Conservation (phyloP, 2,329 filamentous ascomycete genomes). For the Gnomoniopsis smithogilvyi region DNA sequence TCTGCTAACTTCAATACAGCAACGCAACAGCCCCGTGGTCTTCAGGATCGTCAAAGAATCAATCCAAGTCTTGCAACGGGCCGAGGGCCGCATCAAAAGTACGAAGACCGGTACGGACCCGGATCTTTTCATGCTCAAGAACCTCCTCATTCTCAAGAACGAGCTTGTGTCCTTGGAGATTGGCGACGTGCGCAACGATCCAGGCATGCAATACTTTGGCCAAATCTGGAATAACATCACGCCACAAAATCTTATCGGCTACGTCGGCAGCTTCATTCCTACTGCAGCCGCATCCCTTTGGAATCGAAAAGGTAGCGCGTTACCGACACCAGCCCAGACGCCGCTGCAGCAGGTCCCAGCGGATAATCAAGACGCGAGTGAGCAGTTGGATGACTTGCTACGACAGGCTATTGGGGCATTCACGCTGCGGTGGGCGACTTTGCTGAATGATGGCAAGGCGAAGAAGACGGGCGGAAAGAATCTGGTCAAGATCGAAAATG, state of each 20-base stretch:
- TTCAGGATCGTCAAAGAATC: slow-evolving; percentile 84
- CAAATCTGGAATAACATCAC: slow-evolving; percentile 64
- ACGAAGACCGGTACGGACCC: slow-evolving; percentile 63
- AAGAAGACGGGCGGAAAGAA: slow-evolving; percentile 47
- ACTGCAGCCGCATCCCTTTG: slow-evolving; percentile 51
- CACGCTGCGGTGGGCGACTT: slow-evolving; percentile 55
- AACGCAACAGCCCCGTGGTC: slow-evolving; percentile 52
- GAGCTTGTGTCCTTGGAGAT: slow-evolving; percentile 96
- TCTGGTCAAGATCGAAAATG: slow-evolving; percentile 50
- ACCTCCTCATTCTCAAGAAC: slow-evolving; percentile 91
- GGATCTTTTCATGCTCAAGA: slow-evolving; percentile 91
- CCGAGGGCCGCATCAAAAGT: slow-evolving; percentile 66
- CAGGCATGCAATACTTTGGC: slow-evolving; percentile 58
- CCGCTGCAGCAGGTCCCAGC: slow-evolving; percentile 29
- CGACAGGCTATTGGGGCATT: slow-evolving; percentile 62
- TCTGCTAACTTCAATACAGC: slow-evolving; percentile 28
- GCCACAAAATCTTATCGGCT: slow-evolving; percentile 54
- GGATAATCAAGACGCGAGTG: slow-evolving; percentile 53
- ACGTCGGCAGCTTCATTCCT: slow-evolving; percentile 56
- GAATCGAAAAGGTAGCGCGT: slow-evolving; percentile 29
- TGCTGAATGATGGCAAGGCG: slow-evolving; percentile 47
- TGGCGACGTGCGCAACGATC: slow-evolving; percentile 57
- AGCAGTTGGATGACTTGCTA: slow-evolving; percentile 61
- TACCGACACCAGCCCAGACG: slow-evolving; percentile 26
- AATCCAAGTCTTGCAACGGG: slow-evolving; percentile 76